Evolutionary conservation across 225 moss, liverwort and hornwort species (phyloP), one percentile per base, ranked within the genome.

Genomic region (Bryum argenteum): DNA sequence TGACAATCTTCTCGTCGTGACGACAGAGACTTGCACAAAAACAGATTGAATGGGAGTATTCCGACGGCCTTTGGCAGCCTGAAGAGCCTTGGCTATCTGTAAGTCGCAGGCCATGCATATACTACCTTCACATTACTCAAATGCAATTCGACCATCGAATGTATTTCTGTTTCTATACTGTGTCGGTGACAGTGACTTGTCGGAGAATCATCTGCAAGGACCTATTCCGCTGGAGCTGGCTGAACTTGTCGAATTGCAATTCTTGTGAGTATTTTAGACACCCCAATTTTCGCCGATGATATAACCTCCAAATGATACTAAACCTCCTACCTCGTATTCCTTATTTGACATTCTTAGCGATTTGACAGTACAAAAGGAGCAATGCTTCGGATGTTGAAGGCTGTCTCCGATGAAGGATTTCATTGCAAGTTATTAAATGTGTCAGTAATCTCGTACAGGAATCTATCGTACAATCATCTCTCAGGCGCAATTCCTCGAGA

Each of bases 391-490:
- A 44, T 56, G 22, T 17, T 48, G 0, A 37, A 14, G 52, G 38
- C 13, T 5, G 20, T 10, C 39, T 20, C 10, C 21, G n/a, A 2
- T 19, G 0, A 6, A 54, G 5, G 21, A 38, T 18, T 61, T 28
- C 23, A n/a, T 38, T 59, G 59, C 8, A 59, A n/a, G 8, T 33
- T n/a, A 6, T 18, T n/a, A 38, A 40, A 11, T 20, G 3, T 41
- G 3, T 11, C 23, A 40, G 20, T 24, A 4, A 2, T 12, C 61
- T 24, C 18, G 17, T 16, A 53, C 78, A 79, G 92, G 75, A 90
- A 97, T 58, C 72, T 97, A 21, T 93, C 96, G 0, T 97, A 82
- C 81, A 97, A 97, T 77, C 82, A 87, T 56, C 87, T 97, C 21
- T 82, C 86, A 10, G 96, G 96, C 22, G 76, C 85, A 18, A 82